phyloP scores from a whole-genome alignment of 805 yeast species.

The Ogataea methanolica region DNA sequence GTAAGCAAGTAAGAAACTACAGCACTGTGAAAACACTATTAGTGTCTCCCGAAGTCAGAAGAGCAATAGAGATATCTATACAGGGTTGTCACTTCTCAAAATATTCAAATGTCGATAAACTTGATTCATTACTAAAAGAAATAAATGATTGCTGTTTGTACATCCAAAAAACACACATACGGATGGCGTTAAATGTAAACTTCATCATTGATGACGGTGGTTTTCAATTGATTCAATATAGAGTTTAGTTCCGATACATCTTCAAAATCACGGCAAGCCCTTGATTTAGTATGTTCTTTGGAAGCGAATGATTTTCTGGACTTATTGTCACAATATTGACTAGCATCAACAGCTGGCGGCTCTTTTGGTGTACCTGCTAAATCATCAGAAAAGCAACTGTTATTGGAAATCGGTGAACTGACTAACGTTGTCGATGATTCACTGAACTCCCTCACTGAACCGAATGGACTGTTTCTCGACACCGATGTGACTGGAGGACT shows the following conservation, averaged over 20 bases:
- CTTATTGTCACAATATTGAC: not conserved
- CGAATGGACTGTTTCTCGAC: no score
- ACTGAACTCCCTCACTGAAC: constrained; percentile 6
- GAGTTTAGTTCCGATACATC: not conserved
- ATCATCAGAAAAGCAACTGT: not conserved
- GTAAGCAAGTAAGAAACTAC: no score
- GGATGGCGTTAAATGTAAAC: constrained; percentile 9
- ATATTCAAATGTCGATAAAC: no score
- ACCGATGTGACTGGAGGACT: not conserved
- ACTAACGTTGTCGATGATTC: constrained; percentile 14
- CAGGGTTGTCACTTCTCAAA: no score
- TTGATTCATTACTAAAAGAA: no score
- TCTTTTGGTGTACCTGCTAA: not conserved
- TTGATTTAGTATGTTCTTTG: not conserved
- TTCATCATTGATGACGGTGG: constrained; percentile 13
- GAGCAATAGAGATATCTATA: no score
- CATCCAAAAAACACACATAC: not conserved
- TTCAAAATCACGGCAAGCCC: not conserved
- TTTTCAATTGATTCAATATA: constrained; percentile 12
- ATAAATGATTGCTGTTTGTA: no score
- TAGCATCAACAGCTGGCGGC: not conserved
- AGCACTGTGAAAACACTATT: no score
- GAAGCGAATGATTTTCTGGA: not conserved
- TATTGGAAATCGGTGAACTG: not conserved
- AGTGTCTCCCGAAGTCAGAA: no score